phyloP scores from a whole-genome alignment of 2,329 filamentous ascomycete genomes.

The Penicillium aurantiogriseum region DNA sequence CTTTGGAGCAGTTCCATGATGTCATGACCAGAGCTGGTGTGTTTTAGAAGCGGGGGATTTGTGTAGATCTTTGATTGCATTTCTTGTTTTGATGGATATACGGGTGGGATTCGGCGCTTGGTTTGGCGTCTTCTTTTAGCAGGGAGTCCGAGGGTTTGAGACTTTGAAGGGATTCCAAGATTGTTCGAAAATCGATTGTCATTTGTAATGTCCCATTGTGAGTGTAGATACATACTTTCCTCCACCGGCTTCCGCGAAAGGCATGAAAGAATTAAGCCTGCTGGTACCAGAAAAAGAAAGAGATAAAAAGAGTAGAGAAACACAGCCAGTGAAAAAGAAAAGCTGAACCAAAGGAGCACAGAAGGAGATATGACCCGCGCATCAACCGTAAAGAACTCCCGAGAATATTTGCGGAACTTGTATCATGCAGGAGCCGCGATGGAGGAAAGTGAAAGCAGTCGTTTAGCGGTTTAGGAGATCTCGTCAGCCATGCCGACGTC shows the following conservation, averaged over 20 bases:
- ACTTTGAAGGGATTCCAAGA: background rate
- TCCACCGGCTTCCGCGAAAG: conserved; percentile 10
- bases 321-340: conserved; percentile 12
- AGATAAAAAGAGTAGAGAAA: conserved; percentile 13
- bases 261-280: conserved; percentile 8
- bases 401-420: conserved; percentile 2
- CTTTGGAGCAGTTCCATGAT: conserved; percentile 75
- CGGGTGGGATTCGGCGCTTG: background rate
- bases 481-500: conserved; percentile 56
- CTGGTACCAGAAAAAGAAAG: conserved; percentile 10
- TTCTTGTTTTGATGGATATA: conserved; percentile 7
- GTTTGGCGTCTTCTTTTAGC: background rate
- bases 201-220: conserved; percentile 12
- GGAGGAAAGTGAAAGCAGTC: conserved; percentile 2
- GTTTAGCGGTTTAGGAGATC: conserved; percentile 47
- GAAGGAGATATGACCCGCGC: conserved; percentile 27
- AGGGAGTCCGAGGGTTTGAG: background rate
- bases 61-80: background rate
- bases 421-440: conserved; percentile 5
- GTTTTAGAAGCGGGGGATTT: conserved; percentile 52
- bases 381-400: conserved; percentile 23
- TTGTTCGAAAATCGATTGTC: background rate
- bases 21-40: conserved; percentile 84
- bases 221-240: conserved; percentile 24
- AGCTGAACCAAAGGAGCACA: conserved; percentile 10